A percentile compares a stretch with the other conserved stretches of the same genome.
Evolutionary conservation across 805 yeast genomes (phyloP).

Genomic region (Priceomyces medius): DNA sequence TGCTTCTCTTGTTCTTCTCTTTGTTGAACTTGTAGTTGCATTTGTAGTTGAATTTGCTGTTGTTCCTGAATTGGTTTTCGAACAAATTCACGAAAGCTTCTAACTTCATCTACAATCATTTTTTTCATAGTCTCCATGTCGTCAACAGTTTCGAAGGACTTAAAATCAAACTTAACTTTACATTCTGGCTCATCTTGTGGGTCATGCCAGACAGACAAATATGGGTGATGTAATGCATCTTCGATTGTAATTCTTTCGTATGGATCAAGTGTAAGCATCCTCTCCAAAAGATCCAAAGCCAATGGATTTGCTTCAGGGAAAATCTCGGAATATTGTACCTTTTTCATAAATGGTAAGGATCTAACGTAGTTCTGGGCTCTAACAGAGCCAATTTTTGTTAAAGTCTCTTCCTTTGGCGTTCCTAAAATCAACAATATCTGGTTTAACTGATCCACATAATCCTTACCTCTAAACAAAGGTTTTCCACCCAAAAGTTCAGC

Average conservation of each 20-base stretch:
- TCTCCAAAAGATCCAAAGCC: slow-evolving; percentile 78
- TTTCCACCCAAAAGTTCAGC: slow-evolving; percentile 91
- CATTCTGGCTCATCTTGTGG: slow-evolving; percentile 90
- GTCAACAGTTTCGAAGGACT: slow-evolving; percentile 76
- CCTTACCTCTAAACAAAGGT: slow-evolving; percentile 92
- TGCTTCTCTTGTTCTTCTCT: slow-evolving; percentile 22
- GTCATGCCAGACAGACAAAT: slow-evolving; percentile 90
- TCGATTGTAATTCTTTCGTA: slow-evolving; percentile 84
- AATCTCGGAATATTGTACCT: slow-evolving; percentile 64
- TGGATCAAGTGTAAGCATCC: slow-evolving; percentile 90
- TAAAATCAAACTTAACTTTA: slow-evolving; percentile 76
- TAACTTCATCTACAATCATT: slow-evolving; percentile 80
- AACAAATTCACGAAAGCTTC: slow-evolving; percentile 73
- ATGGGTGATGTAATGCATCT: slow-evolving; percentile 88
- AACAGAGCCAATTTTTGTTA: slow-evolving; percentile 62
- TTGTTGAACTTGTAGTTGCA: slow-evolving; percentile 30
- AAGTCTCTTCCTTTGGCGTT: slow-evolving; percentile 67
- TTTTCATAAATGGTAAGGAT: slow-evolving; percentile 78
- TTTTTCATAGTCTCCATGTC: slow-evolving; percentile 73
- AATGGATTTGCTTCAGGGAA: slow-evolving; percentile 86
- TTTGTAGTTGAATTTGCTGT: slow-evolving; percentile 39
- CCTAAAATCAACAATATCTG: slow-evolving; percentile 86
- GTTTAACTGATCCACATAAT: slow-evolving; percentile 91
- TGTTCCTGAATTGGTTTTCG: slow-evolving; percentile 67
- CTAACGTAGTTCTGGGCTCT: slow-evolving; percentile 92